phyloP scores from a whole-genome alignment of 2,329 filamentous ascomycete genomes.

The Aspergillus eucalypticola region DNA sequence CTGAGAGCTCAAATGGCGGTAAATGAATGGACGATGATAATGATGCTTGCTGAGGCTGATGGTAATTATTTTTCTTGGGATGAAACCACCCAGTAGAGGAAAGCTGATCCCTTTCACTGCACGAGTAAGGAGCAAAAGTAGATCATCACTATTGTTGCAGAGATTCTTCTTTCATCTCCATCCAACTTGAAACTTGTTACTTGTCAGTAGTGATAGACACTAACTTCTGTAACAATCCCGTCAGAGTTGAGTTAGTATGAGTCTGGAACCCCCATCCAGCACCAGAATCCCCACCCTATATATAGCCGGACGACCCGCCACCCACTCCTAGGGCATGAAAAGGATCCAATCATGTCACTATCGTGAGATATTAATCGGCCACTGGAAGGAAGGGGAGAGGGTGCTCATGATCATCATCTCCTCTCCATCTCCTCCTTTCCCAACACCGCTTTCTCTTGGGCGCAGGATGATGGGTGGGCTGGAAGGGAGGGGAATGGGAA shows the following conservation, averaged over 20 bases:
- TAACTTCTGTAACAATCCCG: background rate
- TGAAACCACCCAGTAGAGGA: no score
- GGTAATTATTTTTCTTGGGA: no score
- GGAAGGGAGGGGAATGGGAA: background rate
- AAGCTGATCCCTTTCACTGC: no score
- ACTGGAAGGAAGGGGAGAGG: background rate
- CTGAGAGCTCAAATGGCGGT: slow-evolving; percentile 1
- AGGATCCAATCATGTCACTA: background rate
- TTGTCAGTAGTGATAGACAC: background rate
- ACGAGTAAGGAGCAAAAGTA: no score
- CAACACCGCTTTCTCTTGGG: background rate
- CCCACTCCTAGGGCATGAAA: background rate
- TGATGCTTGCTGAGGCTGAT: background rate
- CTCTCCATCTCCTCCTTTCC: background rate
- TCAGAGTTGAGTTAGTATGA: background rate
- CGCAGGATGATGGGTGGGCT: background rate
- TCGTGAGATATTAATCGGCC: background rate
- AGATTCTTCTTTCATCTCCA: no score
- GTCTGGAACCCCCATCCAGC: background rate
- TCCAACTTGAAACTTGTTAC: no score
- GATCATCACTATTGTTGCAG: no score
- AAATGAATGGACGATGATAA: background rate
- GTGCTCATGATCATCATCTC: background rate
- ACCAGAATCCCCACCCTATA: background rate
- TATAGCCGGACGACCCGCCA: background rate